These are phyloP conservation scores for Trichosporon sp. DNA, from an alignment of 1,284 basidiomycete genomes.

Conservation along the genomic window DNA sequence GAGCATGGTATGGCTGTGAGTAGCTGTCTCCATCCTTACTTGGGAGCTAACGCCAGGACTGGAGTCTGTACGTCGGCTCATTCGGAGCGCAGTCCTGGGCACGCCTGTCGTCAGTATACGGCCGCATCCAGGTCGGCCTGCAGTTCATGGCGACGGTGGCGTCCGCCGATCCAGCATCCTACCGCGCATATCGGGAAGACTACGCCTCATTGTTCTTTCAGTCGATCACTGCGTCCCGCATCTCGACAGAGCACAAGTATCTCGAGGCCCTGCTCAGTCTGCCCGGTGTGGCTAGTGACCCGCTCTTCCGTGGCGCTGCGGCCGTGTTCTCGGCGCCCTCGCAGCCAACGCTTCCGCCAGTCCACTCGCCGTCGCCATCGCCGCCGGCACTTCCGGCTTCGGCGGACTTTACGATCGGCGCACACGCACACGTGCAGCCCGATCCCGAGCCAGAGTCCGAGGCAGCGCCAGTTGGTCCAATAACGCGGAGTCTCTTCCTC, in stretches of 20 bases:
- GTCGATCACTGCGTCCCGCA: constrained; percentile 53
- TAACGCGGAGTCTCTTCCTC: constrained; percentile 22
- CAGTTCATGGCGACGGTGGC: constrained; percentile 65
- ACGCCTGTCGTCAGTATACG: constrained; percentile 53
- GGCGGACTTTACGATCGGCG: not conserved
- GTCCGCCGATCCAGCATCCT: constrained; percentile 59
- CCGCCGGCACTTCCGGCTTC: constrained; percentile 15
- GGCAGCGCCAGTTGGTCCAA: not conserved
- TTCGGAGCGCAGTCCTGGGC: constrained; percentile 60
- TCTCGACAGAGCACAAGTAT: constrained; percentile 61
- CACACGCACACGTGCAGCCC: too few relatives aligned
- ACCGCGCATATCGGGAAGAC: constrained; percentile 51
- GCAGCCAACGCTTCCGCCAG: constrained; percentile 13
- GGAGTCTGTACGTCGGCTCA: constrained; percentile 59
- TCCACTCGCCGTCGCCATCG: not conserved
- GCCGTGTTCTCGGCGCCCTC: constrained; percentile 6
- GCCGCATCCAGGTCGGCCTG: constrained; percentile 60
- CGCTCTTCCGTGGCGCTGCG: constrained; percentile 25
- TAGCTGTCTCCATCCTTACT: not conserved
- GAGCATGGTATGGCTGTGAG: constrained; percentile 56
- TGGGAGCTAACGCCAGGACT: constrained; percentile 51
- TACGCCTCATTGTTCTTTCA: constrained; percentile 59
- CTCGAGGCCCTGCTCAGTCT: constrained; percentile 46
- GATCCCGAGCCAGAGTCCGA: not conserved
- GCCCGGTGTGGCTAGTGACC: constrained; percentile 27